These are phyloP conservation scores for Stylosanthes scabra DNA, from an alignment of 331 rosid species.

Conservation along the genomic window DNA sequence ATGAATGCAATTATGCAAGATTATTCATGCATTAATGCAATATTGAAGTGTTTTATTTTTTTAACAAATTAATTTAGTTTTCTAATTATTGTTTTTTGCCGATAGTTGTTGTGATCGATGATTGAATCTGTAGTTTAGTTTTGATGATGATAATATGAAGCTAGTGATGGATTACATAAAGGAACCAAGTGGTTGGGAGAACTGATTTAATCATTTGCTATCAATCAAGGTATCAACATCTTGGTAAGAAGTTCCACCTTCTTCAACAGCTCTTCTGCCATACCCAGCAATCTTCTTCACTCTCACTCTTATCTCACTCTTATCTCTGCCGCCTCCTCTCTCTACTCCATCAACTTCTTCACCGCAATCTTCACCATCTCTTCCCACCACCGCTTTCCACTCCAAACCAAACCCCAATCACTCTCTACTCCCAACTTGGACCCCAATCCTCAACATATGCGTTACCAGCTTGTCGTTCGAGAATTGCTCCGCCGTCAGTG, in stretches of 20 bases:
- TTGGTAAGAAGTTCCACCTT: constrained; percentile 49
- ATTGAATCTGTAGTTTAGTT: too few species aligned
- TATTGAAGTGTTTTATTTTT: background rate
- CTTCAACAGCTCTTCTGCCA: constrained; percentile 46
- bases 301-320: too few species aligned
- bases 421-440: constrained; percentile 59
- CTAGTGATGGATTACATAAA: too few species aligned
- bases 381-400: constrained; percentile 44
- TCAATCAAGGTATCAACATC: constrained; percentile 42
- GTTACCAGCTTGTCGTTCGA: constrained; percentile 59
- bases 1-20: background rate
- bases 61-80: background rate
- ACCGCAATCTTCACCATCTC: constrained; percentile 54
- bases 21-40: background rate
- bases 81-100: background rate
- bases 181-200: too few species aligned
- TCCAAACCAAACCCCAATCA: constrained; percentile 38
- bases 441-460: constrained; percentile 51
- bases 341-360: constrained; percentile 50
- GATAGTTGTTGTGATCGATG: too few species aligned
- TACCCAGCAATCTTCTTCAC: constrained; percentile 30
- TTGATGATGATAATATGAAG: background rate
- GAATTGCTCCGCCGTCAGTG: constrained; percentile 62
- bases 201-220: too few species aligned
- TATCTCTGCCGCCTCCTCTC: constrained; percentile 46